A percentile compares a stretch with the other conserved stretches of the same genome.
phyloP scores from a whole-genome alignment of 2,329 filamentous ascomycete genomes.

The Knufia petricola region DNA sequence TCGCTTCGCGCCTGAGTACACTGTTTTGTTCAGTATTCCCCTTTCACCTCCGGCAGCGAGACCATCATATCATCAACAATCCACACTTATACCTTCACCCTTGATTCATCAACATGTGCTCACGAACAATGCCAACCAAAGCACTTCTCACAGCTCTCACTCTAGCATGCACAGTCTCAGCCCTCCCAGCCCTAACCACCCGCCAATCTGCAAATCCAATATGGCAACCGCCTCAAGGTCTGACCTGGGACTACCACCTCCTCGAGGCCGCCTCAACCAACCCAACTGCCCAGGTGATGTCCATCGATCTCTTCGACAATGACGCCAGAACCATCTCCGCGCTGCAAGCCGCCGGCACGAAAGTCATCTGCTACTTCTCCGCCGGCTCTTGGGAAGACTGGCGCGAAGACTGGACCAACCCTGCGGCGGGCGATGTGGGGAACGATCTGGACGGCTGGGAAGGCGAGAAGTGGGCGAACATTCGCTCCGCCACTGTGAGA shows the following conservation, averaged over 20 bases:
- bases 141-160: too few relatives aligned
- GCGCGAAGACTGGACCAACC: slow-evolving; percentile 49
- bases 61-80: too few relatives aligned
- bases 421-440: slow-evolving; percentile 48
- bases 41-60: too few relatives aligned
- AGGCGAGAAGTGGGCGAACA: slow-evolving; percentile 57
- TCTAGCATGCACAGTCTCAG: too few relatives aligned
- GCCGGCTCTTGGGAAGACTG: slow-evolving; percentile 59
- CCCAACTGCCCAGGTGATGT: slow-evolving; percentile 24
- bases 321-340: slow-evolving; percentile 36
- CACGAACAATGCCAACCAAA: too few relatives aligned
- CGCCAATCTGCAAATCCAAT: slow-evolving; percentile 14
- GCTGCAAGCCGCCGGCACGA: slow-evolving; percentile 45
- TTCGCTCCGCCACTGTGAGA: slow-evolving; percentile 49
- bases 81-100: too few relatives aligned
- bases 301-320: slow-evolving; percentile 52
- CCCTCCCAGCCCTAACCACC: too few relatives aligned
- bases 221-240: slow-evolving; percentile 46
- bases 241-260: slow-evolving; percentile 55
- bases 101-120: too few relatives aligned
- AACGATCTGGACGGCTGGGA: slow-evolving; percentile 53
- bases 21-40: too few relatives aligned
- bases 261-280: slow-evolving; percentile 27
- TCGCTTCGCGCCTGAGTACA: too few relatives aligned
- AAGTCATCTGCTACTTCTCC: slow-evolving; percentile 67